These are phyloP conservation scores for Pyrenophora tritici-repentis DNA, from an alignment of 2,329 filamentous ascomycete genomes.

Conservation along the genomic window DNA sequence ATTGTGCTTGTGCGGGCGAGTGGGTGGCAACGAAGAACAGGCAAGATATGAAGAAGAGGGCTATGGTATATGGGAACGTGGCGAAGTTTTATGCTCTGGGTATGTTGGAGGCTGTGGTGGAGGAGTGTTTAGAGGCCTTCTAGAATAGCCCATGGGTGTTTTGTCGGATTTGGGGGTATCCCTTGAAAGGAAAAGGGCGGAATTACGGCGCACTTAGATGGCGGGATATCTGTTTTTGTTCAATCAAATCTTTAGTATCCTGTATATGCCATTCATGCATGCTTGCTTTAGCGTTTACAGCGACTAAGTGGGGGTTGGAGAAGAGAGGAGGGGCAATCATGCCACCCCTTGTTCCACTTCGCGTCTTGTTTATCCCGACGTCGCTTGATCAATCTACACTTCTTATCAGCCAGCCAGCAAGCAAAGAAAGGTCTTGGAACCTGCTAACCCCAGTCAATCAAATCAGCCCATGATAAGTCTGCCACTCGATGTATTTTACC, in stretches of 20 bases:
- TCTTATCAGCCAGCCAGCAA: no score
- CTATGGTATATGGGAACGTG: conserved; percentile 75
- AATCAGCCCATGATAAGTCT: no score
- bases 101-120: conserved; percentile 79
- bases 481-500: no score
- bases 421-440: no score
- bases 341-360: neutral
- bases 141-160: conserved; percentile 11
- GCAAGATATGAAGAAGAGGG: conserved; percentile 65
- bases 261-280: no score
- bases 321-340: neutral
- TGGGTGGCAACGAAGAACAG: conserved; percentile 76
- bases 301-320: conserved; percentile 8
- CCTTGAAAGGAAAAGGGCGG: neutral
- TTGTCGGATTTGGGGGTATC: no score
- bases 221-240: no score
- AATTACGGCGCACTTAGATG: neutral
- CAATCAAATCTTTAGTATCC: no score
- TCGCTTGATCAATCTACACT: neutral
- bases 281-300: conserved; percentile 3
- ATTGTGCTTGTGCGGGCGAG: conserved; percentile 87
- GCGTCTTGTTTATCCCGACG: conserved; percentile 13
- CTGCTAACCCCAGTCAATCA: no score
- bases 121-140: conserved; percentile 61
- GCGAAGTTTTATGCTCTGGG: conserved; percentile 78